Conservation (phyloP, 1,284 basidiomycete genomes). For the Irpex rosettiformis region DNA sequence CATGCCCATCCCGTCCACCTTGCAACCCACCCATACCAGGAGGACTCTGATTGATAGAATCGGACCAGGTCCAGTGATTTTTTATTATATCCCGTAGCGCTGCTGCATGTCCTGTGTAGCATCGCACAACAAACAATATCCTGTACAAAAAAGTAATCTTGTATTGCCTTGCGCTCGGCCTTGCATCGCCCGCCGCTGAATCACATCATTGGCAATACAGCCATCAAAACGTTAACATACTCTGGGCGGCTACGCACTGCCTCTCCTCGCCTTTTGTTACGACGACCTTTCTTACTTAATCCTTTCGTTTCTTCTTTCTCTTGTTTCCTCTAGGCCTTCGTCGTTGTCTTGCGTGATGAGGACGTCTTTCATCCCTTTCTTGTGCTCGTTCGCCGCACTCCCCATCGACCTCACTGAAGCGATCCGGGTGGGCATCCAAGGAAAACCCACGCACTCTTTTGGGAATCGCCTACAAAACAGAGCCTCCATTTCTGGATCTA, state of each 20-base stretch:
- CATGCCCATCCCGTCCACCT: conserved; percentile 42
- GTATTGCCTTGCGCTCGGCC: too few relatives aligned
- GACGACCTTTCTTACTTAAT: not conserved
- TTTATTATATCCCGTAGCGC: too few relatives aligned
- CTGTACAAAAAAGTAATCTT: too few relatives aligned
- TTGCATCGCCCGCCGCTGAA: not conserved
- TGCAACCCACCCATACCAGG: conserved; percentile 37
- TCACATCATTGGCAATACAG: not conserved
- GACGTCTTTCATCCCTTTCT: conserved; percentile 17
- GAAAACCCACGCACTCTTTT: conserved; percentile 2
- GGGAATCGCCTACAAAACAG: conserved; percentile 4
- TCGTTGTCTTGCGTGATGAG: conserved; percentile 15
- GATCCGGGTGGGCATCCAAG: conserved; percentile 20
- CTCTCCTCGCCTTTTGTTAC: not conserved
- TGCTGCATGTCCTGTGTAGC: too few relatives aligned
- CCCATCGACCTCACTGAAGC: conserved; percentile 22
- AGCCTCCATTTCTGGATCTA: conserved; percentile 9
- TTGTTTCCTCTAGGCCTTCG: conserved; percentile 9
- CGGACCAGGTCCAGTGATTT: not conserved
- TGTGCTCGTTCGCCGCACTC: conserved; percentile 17
- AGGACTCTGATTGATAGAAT: not conserved
- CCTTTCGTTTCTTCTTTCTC: not conserved
- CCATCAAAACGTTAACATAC: not conserved
- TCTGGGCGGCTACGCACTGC: conserved; percentile 8
- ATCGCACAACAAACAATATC: too few relatives aligned